Base-by-base conservation (phyloP, 2,329 filamentous ascomycete genomes). In the Xylariaceae sp. region DNA sequence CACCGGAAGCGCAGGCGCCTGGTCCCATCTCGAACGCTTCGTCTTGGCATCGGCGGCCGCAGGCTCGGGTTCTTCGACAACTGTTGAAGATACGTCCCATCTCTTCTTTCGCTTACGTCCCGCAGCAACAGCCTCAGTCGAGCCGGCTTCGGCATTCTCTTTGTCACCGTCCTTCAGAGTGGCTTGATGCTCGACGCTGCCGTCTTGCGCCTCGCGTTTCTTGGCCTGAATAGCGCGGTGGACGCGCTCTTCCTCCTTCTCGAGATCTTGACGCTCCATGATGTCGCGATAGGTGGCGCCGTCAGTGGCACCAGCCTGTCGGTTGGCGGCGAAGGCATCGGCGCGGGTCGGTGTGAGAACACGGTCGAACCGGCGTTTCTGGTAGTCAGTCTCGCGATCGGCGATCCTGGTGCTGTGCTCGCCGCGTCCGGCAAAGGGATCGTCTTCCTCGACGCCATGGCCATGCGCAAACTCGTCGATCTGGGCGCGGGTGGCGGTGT, bases 371-470 rank as follows among this genome's bases (percentile, higher is more conserved):
- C 92, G 86, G 60, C 92, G 89, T 74, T 96, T 96, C 74, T 99
- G 95, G 69, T 99, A 99, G 67, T 97, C 93, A 58, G 91, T 95
- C 76, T 97, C 93, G 65, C 94, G 88, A 68, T 95, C 93, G 55
- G 87, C 80, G 66, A 99, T 97, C 63, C 93, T 87, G 52, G 88
- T 91, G 69, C 90, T 89, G 73, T 93, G 89, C 76, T 97, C 94
- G 61, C 83, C 81, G 61, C 87, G 84, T 42, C 88, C 89, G 46
- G 91, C 80, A 57, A 99, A 78, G 6, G 93, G 87, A 65, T 99
- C 95, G 53, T 93, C 90, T 73, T 97, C 93, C 69, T 96, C 93
- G 22, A 93, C 90, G 41, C 89, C 92, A 56, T 81, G 79, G 50
- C 92, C 92, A 48, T 83, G 85, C 19, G 93, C 87, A 73, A 96